Evolutionary conservation across 257 asterid species (phyloP).

Genomic region (Ocimum tenuiflorum): DNA sequence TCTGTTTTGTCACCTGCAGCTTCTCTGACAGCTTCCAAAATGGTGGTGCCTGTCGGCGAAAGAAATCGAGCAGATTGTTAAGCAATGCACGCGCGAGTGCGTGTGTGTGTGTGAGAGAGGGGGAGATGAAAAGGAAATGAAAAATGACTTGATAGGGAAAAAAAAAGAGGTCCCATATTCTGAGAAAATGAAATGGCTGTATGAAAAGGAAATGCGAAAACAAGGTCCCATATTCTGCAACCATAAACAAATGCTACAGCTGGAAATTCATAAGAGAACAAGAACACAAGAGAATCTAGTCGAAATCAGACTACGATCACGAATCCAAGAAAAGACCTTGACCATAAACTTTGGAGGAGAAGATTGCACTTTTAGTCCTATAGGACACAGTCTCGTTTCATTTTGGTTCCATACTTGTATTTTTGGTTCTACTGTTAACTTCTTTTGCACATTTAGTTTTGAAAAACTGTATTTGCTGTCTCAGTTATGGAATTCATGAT

Average conservation of each 20-base stretch:
- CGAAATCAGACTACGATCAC: not conserved
- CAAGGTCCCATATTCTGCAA: slow-evolving; percentile 18
- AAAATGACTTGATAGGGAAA: not conserved
- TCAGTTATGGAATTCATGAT: no score
- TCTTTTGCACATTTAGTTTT: no score
- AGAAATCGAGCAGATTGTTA: no score
- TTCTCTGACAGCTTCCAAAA: slow-evolving; percentile 68
- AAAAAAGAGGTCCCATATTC: slow-evolving; percentile 12
- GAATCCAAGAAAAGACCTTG: not conserved
- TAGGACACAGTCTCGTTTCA: no score
- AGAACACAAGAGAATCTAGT: not conserved
- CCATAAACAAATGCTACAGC: slow-evolving; percentile 4
- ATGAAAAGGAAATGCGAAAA: not conserved
- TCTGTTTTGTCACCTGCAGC: slow-evolving; percentile 47
- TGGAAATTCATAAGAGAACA: not conserved
- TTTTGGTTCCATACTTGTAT: no score
- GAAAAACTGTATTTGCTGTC: no score
- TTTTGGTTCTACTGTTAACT: no score
- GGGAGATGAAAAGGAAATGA: not conserved
- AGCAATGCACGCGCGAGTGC: no score
- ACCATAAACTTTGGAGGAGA: not conserved
- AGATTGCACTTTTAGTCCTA: no score
- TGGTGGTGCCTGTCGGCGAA: slow-evolving; percentile 63
- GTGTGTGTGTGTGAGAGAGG: not conserved
- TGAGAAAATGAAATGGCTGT: not conserved